A percentile compares a stretch with the other conserved stretches of the same genome.
Evolutionary conservation across 495 filamentous ascomycete species (phyloP).

Genomic region (Aspergillus steynii): DNA sequence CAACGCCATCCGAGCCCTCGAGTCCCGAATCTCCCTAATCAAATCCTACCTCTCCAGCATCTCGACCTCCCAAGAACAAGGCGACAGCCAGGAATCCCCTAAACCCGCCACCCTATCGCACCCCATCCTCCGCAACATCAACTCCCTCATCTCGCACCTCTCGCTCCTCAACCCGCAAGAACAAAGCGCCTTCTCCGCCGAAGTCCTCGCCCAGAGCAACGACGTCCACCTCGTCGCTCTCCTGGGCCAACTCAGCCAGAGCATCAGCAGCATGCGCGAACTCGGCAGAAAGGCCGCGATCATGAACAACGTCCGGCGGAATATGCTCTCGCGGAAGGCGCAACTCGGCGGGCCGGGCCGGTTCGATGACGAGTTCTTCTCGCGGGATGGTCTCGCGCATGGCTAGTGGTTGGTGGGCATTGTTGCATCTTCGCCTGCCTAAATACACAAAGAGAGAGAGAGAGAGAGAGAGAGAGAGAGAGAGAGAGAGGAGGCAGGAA

Average conservation of each 20-base stretch:
- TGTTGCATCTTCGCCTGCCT: too few relatives aligned
- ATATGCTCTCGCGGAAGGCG: conserved; percentile 24
- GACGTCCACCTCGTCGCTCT: conserved; percentile 76
- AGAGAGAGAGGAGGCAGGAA: too few relatives aligned
- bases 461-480: too few relatives aligned
- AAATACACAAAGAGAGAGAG: too few relatives aligned
- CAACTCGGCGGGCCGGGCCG: conserved; percentile 24
- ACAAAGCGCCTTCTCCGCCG: conserved; percentile 60
- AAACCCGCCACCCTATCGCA: conserved; percentile 34
- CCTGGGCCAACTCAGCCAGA: conserved; percentile 66
- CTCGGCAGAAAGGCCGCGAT: conserved; percentile 71
- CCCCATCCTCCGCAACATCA: conserved; percentile 58
- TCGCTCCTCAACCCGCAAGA: conserved; percentile 51
- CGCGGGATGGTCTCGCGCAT: conserved; percentile 14
- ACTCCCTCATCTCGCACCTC: conserved; percentile 54
- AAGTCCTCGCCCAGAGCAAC: conserved; percentile 67
- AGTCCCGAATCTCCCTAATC: conserved; percentile 79
- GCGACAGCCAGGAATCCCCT: conserved; percentile 12
- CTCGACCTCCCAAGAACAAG: conserved; percentile 50
- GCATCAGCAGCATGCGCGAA: conserved; percentile 64
- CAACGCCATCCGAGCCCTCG: conserved; percentile 90
- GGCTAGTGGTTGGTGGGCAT: neutral
- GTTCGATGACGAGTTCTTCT: conserved; percentile 32
- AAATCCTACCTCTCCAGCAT: conserved; percentile 76
- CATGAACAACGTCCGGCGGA: conserved; percentile 53